phyloP scores from a whole-genome alignment of 2,329 filamentous ascomycete species.

The Penicillium nordicum region DNA sequence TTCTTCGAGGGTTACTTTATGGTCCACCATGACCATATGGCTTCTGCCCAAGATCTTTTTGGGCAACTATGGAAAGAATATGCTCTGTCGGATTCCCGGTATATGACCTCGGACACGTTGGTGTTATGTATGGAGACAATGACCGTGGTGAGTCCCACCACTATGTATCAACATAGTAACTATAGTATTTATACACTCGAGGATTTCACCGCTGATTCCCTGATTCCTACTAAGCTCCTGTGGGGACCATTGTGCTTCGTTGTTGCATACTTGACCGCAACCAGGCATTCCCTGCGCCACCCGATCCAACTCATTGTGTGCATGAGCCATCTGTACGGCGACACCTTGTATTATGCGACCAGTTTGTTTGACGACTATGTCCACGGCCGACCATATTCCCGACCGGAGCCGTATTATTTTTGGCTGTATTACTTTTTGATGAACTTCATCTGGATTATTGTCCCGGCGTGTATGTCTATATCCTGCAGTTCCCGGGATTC shows the following conservation, averaged over 20 bases:
- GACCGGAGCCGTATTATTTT: slow-evolving; percentile 62
- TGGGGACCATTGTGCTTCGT: slow-evolving; percentile 62
- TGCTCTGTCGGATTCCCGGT: slow-evolving; percentile 78
- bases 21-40: slow-evolving; percentile 63
- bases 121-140: slow-evolving; percentile 85
- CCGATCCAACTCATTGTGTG: slow-evolving; percentile 60
- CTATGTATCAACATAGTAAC: background rate
- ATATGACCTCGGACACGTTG: slow-evolving; percentile 76
- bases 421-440: slow-evolving; percentile 65
- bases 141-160: slow-evolving; percentile 60
- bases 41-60: slow-evolving; percentile 66
- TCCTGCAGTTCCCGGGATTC: slow-evolving; percentile 11
- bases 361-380: slow-evolving; percentile 59
- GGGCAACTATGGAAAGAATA: slow-evolving; percentile 95
- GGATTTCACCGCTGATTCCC: slow-evolving; percentile 6
- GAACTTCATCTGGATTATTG: slow-evolving; percentile 65
- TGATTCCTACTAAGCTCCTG: slow-evolving; percentile 41
- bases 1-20: slow-evolving; percentile 87
- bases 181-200: background rate
- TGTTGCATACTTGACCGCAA: slow-evolving; percentile 54
- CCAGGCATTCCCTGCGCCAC: slow-evolving; percentile 55
- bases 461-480: slow-evolving; percentile 51
- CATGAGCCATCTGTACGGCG: slow-evolving; percentile 62
- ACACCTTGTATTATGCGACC: slow-evolving; percentile 62
- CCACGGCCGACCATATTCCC: slow-evolving; percentile 53